phyloP scores from a whole-genome alignment of 1,284 basidiomycete species.

The Stygiomarasmius scandens region DNA sequence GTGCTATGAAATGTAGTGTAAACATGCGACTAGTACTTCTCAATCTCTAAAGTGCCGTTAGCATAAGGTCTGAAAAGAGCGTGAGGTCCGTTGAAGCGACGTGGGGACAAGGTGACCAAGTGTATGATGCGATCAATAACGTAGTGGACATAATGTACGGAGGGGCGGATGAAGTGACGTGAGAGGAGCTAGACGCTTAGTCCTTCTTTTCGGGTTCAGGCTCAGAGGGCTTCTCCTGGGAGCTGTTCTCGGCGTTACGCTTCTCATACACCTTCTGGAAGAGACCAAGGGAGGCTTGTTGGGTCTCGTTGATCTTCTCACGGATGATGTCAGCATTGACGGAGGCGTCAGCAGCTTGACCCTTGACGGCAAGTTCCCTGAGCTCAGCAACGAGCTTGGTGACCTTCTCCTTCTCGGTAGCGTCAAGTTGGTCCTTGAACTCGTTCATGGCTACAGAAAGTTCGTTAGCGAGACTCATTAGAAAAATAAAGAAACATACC shows the following conservation, averaged over 20 bases:
- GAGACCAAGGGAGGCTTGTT: conserved; percentile 93
- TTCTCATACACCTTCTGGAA: conserved; percentile 99
- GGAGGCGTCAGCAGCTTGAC: conserved; percentile 82
- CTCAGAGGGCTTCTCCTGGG: conserved; percentile 40
- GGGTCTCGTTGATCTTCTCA: conserved; percentile 94
- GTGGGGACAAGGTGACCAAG: neutral
- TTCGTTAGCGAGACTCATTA: conserved; percentile 5
- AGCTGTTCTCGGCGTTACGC: conserved; percentile 68
- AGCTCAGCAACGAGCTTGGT: conserved; percentile 85
- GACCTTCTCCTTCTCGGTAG: conserved; percentile 92
- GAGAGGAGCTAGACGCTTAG: conserved; percentile 37
- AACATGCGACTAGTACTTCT: neutral
- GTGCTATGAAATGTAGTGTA: neutral
- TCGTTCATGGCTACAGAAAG: conserved; percentile 81
- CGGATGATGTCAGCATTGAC: conserved; percentile 88
- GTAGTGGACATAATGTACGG: neutral
- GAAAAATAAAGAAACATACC: conserved; percentile 50
- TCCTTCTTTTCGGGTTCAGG: conserved; percentile 70
- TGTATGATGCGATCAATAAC: neutral
- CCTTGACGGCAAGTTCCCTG: conserved; percentile 89
- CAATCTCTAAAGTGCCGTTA: neutral
- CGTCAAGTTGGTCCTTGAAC: conserved; percentile 96
- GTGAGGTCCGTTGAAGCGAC: neutral
- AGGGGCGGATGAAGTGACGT: neutral
- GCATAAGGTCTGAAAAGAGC: neutral